Conservation (phyloP, 192 early-diverging fungal genomes). For the Phycomyces nitens region DNA sequence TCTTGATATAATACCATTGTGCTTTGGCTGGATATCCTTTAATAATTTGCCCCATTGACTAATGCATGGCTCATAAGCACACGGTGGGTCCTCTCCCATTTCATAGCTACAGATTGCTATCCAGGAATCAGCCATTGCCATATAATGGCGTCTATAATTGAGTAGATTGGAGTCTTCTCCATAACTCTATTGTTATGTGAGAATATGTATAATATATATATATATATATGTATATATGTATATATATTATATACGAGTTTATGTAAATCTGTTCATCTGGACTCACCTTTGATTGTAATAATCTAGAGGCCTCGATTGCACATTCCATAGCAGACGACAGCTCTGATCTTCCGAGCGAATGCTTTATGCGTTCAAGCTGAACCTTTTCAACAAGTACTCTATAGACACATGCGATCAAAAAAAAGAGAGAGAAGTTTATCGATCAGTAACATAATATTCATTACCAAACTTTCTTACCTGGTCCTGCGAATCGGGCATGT, state of each 20-base stretch:
- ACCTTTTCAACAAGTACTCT: constrained; percentile 22
- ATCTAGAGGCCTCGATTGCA: constrained; percentile 35
- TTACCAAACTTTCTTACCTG: constrained; percentile 18
- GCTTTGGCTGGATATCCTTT: constrained; percentile 35
- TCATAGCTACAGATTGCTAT: constrained; percentile 49
- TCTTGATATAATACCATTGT: constrained; percentile 9
- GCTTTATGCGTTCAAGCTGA: constrained; percentile 2
- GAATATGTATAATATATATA: not conserved
- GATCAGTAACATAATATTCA: too few species aligned
- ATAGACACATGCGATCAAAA: not conserved
- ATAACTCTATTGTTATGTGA: constrained; percentile 13
- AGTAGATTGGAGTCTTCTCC: constrained; percentile 37
- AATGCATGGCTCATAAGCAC: constrained; percentile 52
- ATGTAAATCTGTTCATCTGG: too few species aligned
- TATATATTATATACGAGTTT: too few species aligned
- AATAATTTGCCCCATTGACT: constrained; percentile 59
- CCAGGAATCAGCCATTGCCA: constrained; percentile 60
- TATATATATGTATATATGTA: too few species aligned
- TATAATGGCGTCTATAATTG: constrained; percentile 46
- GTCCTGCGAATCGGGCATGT: constrained; percentile 40
- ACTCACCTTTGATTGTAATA: constrained; percentile 28
- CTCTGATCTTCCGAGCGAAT: too few species aligned
- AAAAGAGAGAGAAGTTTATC: too few species aligned
- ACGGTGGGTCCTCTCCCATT: constrained; percentile 16
- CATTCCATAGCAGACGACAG: constrained; percentile 1